Conservation (phyloP, 2,329 filamentous ascomycete genomes). For the Penicillium brasilianum region DNA sequence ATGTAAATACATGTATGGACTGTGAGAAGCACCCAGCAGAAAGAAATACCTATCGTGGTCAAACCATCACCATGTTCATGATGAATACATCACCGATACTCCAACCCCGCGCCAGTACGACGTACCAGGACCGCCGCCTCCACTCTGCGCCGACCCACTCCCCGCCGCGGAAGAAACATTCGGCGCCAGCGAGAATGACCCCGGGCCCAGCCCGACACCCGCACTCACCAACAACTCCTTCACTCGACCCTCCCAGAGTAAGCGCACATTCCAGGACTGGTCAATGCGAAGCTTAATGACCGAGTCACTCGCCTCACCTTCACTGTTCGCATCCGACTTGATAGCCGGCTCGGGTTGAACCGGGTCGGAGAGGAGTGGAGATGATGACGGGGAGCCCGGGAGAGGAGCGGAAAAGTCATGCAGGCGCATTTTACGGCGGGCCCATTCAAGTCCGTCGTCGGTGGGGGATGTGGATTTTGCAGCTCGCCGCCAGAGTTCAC, state of each 20-base stretch:
- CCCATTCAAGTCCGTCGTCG: conserved; percentile 51
- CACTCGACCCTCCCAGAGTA: conserved; percentile 90
- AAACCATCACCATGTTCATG: conserved; percentile 30
- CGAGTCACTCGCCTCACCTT: conserved; percentile 73
- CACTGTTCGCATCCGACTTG: conserved; percentile 27
- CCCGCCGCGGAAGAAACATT: conserved; percentile 30
- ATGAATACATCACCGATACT: conserved; percentile 50
- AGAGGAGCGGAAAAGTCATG: conserved; percentile 32
- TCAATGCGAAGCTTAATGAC: conserved; percentile 90
- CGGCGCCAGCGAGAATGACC: conserved; percentile 41
- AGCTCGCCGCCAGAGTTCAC: conserved; percentile 83
- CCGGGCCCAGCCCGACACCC: conserved; percentile 78
- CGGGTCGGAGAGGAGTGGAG: conserved; percentile 25
- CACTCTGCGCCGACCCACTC: conserved; percentile 33
- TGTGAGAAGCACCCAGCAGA: neutral
- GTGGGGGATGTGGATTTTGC: conserved; percentile 38
- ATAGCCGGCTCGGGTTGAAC: conserved; percentile 20
- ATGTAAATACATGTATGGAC: conserved; percentile 1
- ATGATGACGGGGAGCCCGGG: conserved; percentile 24
- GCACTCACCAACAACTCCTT: conserved; percentile 93
- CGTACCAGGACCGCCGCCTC: conserved; percentile 32
- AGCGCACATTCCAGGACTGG: conserved; percentile 81
- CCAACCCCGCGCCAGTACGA: conserved; percentile 51
- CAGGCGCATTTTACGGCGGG: conserved; percentile 44
- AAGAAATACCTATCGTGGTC: neutral